Percentiles rank a stretch among this genome's conserved stretches.
These are phyloP conservation scores for Cardiospermum halicacabum DNA, from an alignment of 345 rosid species.

Conservation along the genomic window DNA sequence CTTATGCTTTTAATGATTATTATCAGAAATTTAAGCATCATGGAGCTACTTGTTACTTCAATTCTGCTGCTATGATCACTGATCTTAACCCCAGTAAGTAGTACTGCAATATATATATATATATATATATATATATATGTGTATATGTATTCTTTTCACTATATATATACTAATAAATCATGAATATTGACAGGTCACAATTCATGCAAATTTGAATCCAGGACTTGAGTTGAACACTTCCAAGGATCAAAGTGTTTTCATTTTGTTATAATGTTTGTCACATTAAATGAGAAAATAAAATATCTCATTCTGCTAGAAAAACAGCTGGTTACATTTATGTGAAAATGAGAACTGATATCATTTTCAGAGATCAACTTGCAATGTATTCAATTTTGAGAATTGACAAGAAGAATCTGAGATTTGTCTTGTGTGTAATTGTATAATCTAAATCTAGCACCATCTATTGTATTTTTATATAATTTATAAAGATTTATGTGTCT, in stretches of 20 bases:
- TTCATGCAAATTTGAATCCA: conserved; percentile 29
- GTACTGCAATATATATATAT: no score
- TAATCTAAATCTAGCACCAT: no score
- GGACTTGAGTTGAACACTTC: conserved; percentile 13
- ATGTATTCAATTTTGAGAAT: background rate
- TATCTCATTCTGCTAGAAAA: no score
- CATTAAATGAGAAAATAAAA: no score
- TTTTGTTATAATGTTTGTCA: no score
- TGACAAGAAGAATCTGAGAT: background rate
- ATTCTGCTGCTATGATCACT: conserved; percentile 51
- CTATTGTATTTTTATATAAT: no score
- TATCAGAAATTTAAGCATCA: conserved; percentile 56
- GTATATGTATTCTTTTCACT: background rate
- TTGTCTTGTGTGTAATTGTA: background rate
- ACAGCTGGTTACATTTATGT: no score
- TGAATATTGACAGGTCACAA: conserved; percentile 25
- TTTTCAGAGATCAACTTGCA: no score
- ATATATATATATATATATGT: no score
- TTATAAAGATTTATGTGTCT: no score
- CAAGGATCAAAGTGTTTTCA: background rate
- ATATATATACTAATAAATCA: background rate
- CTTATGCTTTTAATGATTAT: conserved; percentile 55
- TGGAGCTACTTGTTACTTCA: conserved; percentile 62
- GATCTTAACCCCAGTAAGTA: conserved; percentile 57
- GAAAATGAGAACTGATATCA: no score